phyloP scores from a whole-genome alignment of 306 rosid genomes.

The Pyrus communis region DNA sequence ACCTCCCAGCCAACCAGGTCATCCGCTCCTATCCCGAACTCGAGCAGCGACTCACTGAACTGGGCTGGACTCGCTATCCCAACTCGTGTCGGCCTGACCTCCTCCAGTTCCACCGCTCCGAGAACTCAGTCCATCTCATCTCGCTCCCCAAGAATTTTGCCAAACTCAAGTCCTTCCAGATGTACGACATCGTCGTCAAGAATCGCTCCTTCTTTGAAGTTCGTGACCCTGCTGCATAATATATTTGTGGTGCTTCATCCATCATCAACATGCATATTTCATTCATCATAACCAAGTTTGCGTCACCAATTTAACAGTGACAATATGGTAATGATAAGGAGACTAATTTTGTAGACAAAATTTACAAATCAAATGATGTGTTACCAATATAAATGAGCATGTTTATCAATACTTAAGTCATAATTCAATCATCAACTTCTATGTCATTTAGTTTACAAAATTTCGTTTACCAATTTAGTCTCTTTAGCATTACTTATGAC shows the following conservation, averaged over 20 bases:
- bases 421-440: too few relatives aligned
- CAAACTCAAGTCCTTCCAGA: slow-evolving; percentile 45
- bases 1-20: slow-evolving; percentile 56
- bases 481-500: too few relatives aligned
- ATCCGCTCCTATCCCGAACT: slow-evolving; percentile 56
- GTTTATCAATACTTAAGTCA: too few relatives aligned
- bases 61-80: slow-evolving; percentile 75
- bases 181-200: slow-evolving; percentile 76
- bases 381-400: too few relatives aligned
- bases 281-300: background rate
- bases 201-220: slow-evolving; percentile 68
- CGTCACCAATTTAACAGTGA: background rate
- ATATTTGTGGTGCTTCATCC: background rate
- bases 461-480: too few relatives aligned
- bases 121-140: slow-evolving; percentile 49
- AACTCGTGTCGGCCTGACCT: slow-evolving; percentile 28
- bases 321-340: too few relatives aligned
- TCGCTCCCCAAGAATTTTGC: slow-evolving; percentile 52
- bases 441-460: too few relatives aligned
- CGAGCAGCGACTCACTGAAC: slow-evolving; percentile 55
- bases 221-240: slow-evolving; percentile 36
- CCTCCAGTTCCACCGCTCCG: slow-evolving; percentile 77
- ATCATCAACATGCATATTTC: background rate
- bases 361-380: too few relatives aligned
- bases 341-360: too few relatives aligned